Conservation (phyloP, 768 basidiomycete genomes). For the Saitozyma sp. region DNA sequence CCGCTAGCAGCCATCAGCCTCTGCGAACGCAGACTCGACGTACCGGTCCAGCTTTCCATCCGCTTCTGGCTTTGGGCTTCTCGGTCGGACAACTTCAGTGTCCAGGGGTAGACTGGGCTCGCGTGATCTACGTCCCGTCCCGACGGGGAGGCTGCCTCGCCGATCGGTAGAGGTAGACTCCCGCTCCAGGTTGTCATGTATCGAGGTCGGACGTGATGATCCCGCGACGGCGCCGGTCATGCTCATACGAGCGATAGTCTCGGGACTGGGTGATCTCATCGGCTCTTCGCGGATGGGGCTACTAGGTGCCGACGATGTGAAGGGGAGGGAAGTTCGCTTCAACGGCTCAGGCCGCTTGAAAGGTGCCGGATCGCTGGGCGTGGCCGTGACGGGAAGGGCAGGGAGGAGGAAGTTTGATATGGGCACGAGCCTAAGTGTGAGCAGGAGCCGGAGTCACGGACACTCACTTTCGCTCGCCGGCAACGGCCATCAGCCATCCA, state of each 20-base stretch:
- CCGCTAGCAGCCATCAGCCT: constrained; percentile 16
- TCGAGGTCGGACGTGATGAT: neutral
- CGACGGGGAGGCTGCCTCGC: neutral
- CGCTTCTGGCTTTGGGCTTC: constrained; percentile 50
- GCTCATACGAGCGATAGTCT: constrained; percentile 51
- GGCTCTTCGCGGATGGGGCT: constrained; percentile 31
- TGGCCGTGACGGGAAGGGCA: constrained; percentile 13
- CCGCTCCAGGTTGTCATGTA: neutral
- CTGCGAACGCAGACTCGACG: neutral
- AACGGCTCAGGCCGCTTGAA: constrained; percentile 47
- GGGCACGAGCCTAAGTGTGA: constrained; percentile 41
- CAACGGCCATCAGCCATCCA: constrained; percentile 89
- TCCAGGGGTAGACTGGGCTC: constrained; percentile 23
- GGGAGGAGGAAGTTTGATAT: constrained; percentile 45
- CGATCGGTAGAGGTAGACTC: constrained; percentile 1
- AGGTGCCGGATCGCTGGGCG: constrained; percentile 28
- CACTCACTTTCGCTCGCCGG: constrained; percentile 74
- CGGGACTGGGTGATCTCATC: constrained; percentile 40
- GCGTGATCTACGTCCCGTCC: constrained; percentile 8
- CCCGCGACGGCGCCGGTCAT: constrained; percentile 25
- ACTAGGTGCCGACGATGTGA: constrained; percentile 34
- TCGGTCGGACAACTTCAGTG: constrained; percentile 30
- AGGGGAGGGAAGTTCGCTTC: constrained; percentile 44
- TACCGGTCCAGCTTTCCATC: constrained; percentile 49
- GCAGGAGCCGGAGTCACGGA: neutral